Conservation (phyloP, 2,329 filamentous ascomycete species). For the Diplodia scrobiculata region DNA sequence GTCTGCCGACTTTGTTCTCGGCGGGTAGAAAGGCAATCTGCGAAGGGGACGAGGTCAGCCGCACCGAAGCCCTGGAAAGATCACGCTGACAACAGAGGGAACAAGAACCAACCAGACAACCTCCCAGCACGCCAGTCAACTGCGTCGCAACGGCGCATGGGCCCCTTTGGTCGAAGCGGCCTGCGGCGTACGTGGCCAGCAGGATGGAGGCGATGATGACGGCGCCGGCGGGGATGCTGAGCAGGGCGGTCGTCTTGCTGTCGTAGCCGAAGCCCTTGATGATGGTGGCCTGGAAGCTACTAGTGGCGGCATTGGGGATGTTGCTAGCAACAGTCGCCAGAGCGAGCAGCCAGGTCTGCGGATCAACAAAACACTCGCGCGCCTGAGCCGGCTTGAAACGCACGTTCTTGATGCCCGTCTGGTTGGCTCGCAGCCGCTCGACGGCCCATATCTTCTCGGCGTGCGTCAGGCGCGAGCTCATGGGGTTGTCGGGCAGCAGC, state of each 20-base stretch:
- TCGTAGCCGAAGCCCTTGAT: constrained; percentile 39
- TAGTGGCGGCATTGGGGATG: constrained; percentile 39
- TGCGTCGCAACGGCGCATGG: constrained; percentile 33
- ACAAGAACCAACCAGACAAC: constrained; percentile 12
- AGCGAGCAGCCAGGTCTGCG: constrained; percentile 54
- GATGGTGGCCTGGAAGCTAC: constrained; percentile 40
- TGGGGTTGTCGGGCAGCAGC: constrained; percentile 49
- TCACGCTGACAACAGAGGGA: not conserved
- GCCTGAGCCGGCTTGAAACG: constrained; percentile 70
- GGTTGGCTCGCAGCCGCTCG: constrained; percentile 71
- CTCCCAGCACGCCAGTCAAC: constrained; percentile 12
- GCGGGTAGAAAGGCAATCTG: constrained; percentile 33
- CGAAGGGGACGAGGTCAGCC: constrained; percentile 16
- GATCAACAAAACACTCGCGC: constrained; percentile 60
- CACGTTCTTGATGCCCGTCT: constrained; percentile 72
- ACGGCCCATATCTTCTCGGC: constrained; percentile 56
- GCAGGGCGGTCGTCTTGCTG: constrained; percentile 36
- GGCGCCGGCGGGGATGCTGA: constrained; percentile 36
- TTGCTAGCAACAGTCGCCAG: constrained; percentile 13
- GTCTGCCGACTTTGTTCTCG: constrained; percentile 30
- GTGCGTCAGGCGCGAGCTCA: constrained; percentile 44
- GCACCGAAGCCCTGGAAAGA: constrained; percentile 25
- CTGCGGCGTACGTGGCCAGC: constrained; percentile 34
- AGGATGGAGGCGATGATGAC: constrained; percentile 37
- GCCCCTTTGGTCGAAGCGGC: constrained; percentile 36